Percentiles rank a stretch among this genome's conserved stretches.
Evolutionary conservation across 345 rosid genomes (phyloP).

Genomic region (Eucalyptus rudis): DNA sequence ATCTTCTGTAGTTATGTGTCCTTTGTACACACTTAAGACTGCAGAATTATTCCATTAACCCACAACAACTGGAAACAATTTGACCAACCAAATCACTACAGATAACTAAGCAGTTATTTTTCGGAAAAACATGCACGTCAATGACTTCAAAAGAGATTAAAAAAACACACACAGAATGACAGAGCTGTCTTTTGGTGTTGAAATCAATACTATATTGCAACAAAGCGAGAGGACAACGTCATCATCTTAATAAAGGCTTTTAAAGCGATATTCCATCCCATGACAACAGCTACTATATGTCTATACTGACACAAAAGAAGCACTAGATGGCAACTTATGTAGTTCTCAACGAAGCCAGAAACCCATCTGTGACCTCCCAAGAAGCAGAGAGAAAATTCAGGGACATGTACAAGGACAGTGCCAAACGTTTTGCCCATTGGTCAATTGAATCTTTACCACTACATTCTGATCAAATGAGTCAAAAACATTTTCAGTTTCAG

Average conservation of each 20-base stretch:
- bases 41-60: background rate
- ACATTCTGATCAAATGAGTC: background rate
- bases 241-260: background rate
- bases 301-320: background rate
- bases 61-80: background rate
- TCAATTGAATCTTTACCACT: background rate
- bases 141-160: background rate
- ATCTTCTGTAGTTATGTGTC: background rate
- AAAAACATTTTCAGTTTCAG: background rate
- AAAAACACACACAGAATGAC: background rate
- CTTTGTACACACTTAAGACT: background rate
- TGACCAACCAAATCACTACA: background rate
- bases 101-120: background rate
- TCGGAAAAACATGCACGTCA: background rate
- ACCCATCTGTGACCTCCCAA: background rate
- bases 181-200: background rate
- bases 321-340: background rate
- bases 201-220: background rate
- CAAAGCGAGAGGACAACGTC: background rate
- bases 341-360: background rate
- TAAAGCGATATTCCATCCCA: background rate
- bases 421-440: background rate
- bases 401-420: background rate
- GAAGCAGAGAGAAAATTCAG: background rate
- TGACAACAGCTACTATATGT: background rate